A percentile compares a stretch with the other conserved stretches of the same genome.
These are phyloP conservation scores for Clavaria fumosa DNA, from an alignment of 768 basidiomycete species.

Conservation along the genomic window DNA sequence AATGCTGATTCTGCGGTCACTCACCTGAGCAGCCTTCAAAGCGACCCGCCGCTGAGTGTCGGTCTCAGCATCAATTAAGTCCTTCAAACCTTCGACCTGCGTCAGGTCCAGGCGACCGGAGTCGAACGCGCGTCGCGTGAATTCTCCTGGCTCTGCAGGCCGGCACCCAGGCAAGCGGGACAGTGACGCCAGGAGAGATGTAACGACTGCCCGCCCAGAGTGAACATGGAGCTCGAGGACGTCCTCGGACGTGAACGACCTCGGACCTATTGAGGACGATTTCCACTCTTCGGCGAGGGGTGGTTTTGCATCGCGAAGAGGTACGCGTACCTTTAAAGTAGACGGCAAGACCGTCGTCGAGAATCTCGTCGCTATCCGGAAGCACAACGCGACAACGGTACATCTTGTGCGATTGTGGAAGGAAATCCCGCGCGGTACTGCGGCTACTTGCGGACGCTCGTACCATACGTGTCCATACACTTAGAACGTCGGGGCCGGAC, in stretches of 20 bases:
- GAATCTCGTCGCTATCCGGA: slow-evolving; percentile 38
- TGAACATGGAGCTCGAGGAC: slow-evolving; percentile 78
- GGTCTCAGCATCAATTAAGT: slow-evolving; percentile 81
- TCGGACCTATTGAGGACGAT: too few species aligned
- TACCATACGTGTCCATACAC: slow-evolving; percentile 50
- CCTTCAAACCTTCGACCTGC: slow-evolving; percentile 77
- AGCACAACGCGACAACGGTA: slow-evolving; percentile 55
- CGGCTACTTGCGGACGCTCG: slow-evolving; percentile 15
- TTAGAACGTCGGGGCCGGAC: slow-evolving; percentile 57
- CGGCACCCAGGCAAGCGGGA: slow-evolving; percentile 47
- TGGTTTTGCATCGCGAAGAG: too few species aligned
- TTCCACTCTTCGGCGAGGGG: too few species aligned
- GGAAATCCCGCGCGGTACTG: slow-evolving; percentile 3
- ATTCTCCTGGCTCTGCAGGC: slow-evolving; percentile 78
- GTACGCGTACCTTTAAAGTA: slow-evolving; percentile 54
- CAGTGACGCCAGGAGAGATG: slow-evolving; percentile 51
- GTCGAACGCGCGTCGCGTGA: slow-evolving; percentile 71
- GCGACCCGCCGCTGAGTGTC: slow-evolving; percentile 68
- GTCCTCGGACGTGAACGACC: slow-evolving; percentile 73
- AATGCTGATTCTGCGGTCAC: slow-evolving; percentile 15
- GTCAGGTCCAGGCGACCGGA: slow-evolving; percentile 75
- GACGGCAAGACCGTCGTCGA: slow-evolving; percentile 73
- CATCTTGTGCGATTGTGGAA: slow-evolving; percentile 50
- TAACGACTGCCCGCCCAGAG: slow-evolving; percentile 68
- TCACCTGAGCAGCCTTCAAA: slow-evolving; percentile 47